Percentiles rank a stretch among this genome's conserved stretches.
These are phyloP conservation scores for Catenaria anguillulae DNA, from an alignment of 371 early-diverging fungal species.

Conservation along the genomic window DNA sequence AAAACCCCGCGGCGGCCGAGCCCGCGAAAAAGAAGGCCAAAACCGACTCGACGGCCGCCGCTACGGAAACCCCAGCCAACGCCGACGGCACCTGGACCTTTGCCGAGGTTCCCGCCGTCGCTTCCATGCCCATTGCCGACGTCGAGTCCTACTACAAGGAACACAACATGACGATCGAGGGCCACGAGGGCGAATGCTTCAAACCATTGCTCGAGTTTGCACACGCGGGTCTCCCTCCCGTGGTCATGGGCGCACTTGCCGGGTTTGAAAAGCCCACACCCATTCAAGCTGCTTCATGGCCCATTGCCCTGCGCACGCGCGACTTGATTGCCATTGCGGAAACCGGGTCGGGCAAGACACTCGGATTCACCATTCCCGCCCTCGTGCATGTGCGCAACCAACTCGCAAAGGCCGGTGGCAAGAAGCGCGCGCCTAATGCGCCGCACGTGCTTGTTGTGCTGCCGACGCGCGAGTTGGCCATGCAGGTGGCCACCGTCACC, in stretches of 20 bases:
- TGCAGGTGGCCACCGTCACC: slow-evolving; percentile 76
- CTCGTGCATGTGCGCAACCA: slow-evolving; percentile 20
- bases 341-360: slow-evolving; percentile 12
- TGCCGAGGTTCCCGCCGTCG: slow-evolving; percentile 5
- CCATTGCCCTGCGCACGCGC: slow-evolving; percentile 26
- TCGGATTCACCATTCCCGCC: slow-evolving; percentile 6
- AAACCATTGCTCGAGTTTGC: slow-evolving; percentile 7
- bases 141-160: slow-evolving; percentile 5
- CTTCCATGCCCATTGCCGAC: not conserved
- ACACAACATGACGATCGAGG: slow-evolving; percentile 9
- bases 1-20: slow-evolving; percentile 13
- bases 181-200: slow-evolving; percentile 6
- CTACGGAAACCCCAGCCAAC: slow-evolving; percentile 14
- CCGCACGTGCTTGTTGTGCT: slow-evolving; percentile 70
- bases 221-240: slow-evolving; percentile 9
- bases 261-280: slow-evolving; percentile 23
- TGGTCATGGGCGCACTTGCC: not conserved
- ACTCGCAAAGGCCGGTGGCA: slow-evolving; percentile 29
- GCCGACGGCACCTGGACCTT: slow-evolving; percentile 10
- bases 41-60: slow-evolving; percentile 12
- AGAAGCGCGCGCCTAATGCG: slow-evolving; percentile 23
- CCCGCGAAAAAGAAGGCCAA: slow-evolving; percentile 19
- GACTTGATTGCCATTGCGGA: slow-evolving; percentile 24
- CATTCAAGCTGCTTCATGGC: slow-evolving; percentile 35
- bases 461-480: slow-evolving; percentile 96